Base-by-base conservation (phyloP, 1,284 basidiomycete species). In the Volvariella volvacea region DNA sequence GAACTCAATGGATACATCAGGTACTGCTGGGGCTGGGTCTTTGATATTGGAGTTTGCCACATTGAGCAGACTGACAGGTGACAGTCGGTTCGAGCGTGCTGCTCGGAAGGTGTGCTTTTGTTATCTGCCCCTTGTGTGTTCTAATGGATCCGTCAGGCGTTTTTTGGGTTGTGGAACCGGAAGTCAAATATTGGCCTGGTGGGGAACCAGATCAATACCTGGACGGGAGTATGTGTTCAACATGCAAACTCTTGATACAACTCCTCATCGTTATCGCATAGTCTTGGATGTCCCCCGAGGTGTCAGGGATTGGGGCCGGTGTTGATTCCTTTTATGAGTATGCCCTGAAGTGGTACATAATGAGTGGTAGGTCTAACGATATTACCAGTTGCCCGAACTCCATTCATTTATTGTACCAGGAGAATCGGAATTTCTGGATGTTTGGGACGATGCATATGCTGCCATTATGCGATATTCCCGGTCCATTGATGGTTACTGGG, bases 291-390 rank as follows among this genome's bases (percentile, higher is more conserved):
- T 66, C 71, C 39, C 88, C 88, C 19, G 85, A 89, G 51, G 62
- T 86, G 3, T 84, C 81, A 25, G 79, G 87, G 3, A 87, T 93
- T 28, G 92, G 93, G 21, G 93, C 93, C 10, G 93, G 93, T 1
- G 83, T 94, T 42, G 92, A 96, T 61, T 92, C 89, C 7, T 95
- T 93, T 61, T 93, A 87, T 59, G 93, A 97, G 64, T 95, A 93
- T 60, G 90, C 88, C 14, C 60, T 90, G 39, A 90, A 88, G 59
- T 89, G 85, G 83, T 94, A 92, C 54, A 84, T 96, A 38, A 61
- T 95, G 59, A 89, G 89, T 50, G 88, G 90, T 90, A 54, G 38
- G 76, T 70, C 12, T 10, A 12, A 22, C 38, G 12, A n/a, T n/a
- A n/a, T n/a, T 32, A 4, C 36, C 14, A 15, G 16, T 34, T n/a